A percentile compares a stretch with the other conserved stretches of the same genome.
These are phyloP conservation scores for Boletus sp. DNA, from an alignment of 768 basidiomycete genomes.

Conservation along the genomic window DNA sequence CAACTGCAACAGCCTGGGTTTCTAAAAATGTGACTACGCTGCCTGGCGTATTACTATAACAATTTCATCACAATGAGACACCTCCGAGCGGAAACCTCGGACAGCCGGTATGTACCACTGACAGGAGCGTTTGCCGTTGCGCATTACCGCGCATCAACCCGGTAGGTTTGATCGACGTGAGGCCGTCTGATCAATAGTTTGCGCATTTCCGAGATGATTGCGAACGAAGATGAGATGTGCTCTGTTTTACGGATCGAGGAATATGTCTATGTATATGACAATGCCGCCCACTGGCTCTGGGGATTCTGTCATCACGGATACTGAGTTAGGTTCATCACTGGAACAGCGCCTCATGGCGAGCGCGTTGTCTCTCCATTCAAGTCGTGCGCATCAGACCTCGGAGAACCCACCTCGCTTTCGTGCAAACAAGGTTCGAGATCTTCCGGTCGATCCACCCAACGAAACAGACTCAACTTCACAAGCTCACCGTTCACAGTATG, in stretches of 20 bases:
- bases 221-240: background rate
- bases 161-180: background rate
- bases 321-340: conserved; percentile 22
- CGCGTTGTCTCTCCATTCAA: conserved; percentile 22
- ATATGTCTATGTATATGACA: background rate
- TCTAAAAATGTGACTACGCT: background rate
- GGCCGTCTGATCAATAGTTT: background rate
- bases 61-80: background rate
- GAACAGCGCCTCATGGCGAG: conserved; percentile 24
- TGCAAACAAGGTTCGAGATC: conserved; percentile 17
- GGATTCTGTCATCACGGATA: background rate
- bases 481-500: conserved; percentile 5
- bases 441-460: conserved; percentile 15
- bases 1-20: background rate
- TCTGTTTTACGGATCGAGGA: background rate
- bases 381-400: conserved; percentile 23
- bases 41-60: background rate
- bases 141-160: background rate
- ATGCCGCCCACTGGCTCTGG: background rate
- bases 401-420: conserved; percentile 23
- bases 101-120: background rate
- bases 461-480: conserved; percentile 9
- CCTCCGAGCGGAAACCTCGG: conserved; percentile 16
- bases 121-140: background rate
- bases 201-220: conserved; percentile 10